These are phyloP conservation scores for Pugionium dolabratum DNA, from an alignment of 345 rosid species.

Conservation along the genomic window DNA sequence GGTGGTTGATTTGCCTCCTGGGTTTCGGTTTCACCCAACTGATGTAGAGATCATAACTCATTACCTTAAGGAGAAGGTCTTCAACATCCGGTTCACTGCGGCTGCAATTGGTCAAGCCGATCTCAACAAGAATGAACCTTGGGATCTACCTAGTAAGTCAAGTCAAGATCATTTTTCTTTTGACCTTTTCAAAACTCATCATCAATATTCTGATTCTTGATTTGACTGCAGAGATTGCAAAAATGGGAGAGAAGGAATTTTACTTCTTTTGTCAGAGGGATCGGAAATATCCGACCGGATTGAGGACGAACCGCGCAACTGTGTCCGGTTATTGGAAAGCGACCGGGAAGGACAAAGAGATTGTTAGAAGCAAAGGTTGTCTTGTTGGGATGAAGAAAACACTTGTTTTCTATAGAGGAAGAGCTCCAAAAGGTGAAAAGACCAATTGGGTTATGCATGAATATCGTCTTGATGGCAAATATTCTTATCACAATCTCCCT, in stretches of 20 bases:
- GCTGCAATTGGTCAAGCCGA: conserved; percentile 81
- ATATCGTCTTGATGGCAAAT: conserved; percentile 81
- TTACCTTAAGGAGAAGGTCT: conserved; percentile 72
- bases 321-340: conserved; percentile 93
- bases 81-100: conserved; percentile 58
- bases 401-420: conserved; percentile 88
- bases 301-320: conserved; percentile 91
- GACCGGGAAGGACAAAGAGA: conserved; percentile 86
- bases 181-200: neutral
- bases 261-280: conserved; percentile 90
- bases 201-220: conserved; percentile 26
- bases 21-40: conserved; percentile 92
- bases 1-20: conserved; percentile 72
- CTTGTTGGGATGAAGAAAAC: conserved; percentile 99
- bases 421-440: conserved; percentile 97
- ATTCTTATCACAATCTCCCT: conserved; percentile 70
- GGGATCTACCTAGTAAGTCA: conserved; percentile 81
- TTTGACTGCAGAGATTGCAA: conserved; percentile 62
- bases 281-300: conserved; percentile 89
- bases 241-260: conserved; percentile 91
- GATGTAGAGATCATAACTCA: conserved; percentile 83
- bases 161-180: conserved; percentile 17
- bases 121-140: conserved; percentile 89
- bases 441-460: conserved; percentile 98
- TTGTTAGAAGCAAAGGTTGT: conserved; percentile 55